Evolutionary conservation across 768 basidiomycete species (phyloP), one percentile per base, ranked within the genome.

Genomic region (Pholiota molesta): DNA sequence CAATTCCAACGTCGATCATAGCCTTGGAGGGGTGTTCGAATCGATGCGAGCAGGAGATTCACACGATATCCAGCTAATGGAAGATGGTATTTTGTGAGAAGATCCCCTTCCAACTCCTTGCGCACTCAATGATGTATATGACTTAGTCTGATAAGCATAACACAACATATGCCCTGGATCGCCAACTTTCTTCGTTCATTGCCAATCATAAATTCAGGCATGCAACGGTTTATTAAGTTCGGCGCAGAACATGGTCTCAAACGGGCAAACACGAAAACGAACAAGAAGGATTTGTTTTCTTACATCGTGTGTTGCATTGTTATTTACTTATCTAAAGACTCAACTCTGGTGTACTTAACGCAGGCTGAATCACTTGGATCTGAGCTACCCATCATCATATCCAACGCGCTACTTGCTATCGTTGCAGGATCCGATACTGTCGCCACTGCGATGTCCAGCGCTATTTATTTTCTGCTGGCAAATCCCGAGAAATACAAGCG

Each of bases 351-450:
- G 51, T 19, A 37, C 42, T 6, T 14, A 17, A 26, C 23, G 17
- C 45, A 66, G 60, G 62, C 62, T 14, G 66, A 65, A 52, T 60
- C 28, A 28, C 40, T 33, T 14, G 37, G 49, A 55, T 61, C 55
- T 53, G 26, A 64, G 16, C 61, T 59, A 17, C 33, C 53, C 5
- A 47, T 53, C 17, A 61, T 69, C 17, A 56, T 69, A 1, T 61
- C 57, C 7, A 68, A 72, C 31, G 52, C 63, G 17, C 37, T 61
- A 2, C 63, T 72, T 11, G 66, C 71, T 7, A 71, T 73, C 23
- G 61, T 74, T 16, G 73, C 72, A n/a, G 73, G 71, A 13, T 69
- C 73, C 14, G 72, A 74, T 51, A 75, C 74, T 1, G 66, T 67
- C 1, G 56, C 72, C 11, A 62, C 66, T 9, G 66, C 64, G 1